Evolutionary conservation across 2,329 filamentous ascomycete species (phyloP).

Genomic region (Curvularia spicifera): DNA sequence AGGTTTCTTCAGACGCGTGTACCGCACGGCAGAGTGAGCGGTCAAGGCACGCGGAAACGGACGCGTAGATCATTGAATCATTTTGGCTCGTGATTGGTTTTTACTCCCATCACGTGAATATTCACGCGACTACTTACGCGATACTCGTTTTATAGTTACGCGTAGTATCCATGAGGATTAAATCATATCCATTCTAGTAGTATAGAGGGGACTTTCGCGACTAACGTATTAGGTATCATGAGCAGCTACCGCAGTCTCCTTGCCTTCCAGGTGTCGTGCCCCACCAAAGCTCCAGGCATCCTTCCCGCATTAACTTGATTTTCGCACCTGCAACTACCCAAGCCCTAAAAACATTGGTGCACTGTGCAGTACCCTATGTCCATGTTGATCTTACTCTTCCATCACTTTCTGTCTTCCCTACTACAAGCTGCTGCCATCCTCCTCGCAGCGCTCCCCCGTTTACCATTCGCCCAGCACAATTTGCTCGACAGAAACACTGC

Average conservation of each 20-base stretch:
- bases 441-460: neutral
- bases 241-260: neutral
- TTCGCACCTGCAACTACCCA: neutral
- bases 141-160: too few relatives aligned
- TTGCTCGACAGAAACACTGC: neutral
- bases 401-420: neutral
- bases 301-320: neutral
- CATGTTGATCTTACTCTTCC: neutral
- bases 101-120: too few relatives aligned
- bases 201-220: too few relatives aligned
- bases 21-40: too few relatives aligned
- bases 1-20: neutral
- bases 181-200: too few relatives aligned
- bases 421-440: neutral
- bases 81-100: too few relatives aligned
- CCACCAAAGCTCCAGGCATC: neutral
- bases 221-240: too few relatives aligned
- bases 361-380: neutral
- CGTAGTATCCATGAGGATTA: too few relatives aligned
- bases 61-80: too few relatives aligned
- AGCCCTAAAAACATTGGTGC: neutral
- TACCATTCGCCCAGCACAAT: neutral
- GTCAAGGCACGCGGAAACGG: too few relatives aligned
- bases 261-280: neutral
- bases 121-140: too few relatives aligned